phyloP scores from a whole-genome alignment of 2,329 filamentous ascomycete genomes.

The Aureobasidium leucospermi region DNA sequence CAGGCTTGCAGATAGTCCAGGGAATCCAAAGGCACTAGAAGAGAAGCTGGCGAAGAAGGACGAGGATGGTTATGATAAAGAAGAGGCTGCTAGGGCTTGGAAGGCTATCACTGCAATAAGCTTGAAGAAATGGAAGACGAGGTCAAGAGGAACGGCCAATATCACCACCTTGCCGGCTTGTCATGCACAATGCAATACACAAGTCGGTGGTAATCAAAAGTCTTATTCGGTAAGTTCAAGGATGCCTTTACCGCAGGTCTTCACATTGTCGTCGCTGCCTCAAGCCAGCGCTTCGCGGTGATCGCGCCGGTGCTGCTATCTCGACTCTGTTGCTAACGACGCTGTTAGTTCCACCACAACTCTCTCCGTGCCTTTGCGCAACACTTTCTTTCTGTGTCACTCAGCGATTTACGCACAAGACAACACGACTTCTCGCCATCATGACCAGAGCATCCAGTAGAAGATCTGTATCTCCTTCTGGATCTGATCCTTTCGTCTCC shows the following conservation, averaged over 20 bases:
- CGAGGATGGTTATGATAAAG: background rate
- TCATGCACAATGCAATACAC: background rate
- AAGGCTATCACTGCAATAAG: background rate
- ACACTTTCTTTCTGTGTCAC: background rate
- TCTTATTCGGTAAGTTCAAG: background rate
- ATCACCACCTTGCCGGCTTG: constrained; percentile 5
- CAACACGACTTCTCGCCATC: background rate
- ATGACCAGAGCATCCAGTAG: background rate
- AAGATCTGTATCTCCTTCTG: background rate
- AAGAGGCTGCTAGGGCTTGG: background rate
- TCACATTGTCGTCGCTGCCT: background rate
- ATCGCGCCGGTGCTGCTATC: background rate
- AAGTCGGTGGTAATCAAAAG: constrained; percentile 11
- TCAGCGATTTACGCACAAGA: background rate
- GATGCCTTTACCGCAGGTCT: background rate
- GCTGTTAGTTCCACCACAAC: background rate
- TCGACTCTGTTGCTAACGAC: background rate
- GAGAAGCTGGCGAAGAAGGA: background rate
- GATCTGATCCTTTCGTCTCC: background rate
- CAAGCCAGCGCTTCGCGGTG: background rate
- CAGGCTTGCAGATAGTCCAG: background rate
- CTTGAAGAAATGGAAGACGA: background rate
- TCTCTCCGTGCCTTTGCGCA: background rate
- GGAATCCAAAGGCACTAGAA: background rate
- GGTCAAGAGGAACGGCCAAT: background rate